Conservation (phyloP, 371 early-diverging fungal species). For the Parasitella parasitica region DNA sequence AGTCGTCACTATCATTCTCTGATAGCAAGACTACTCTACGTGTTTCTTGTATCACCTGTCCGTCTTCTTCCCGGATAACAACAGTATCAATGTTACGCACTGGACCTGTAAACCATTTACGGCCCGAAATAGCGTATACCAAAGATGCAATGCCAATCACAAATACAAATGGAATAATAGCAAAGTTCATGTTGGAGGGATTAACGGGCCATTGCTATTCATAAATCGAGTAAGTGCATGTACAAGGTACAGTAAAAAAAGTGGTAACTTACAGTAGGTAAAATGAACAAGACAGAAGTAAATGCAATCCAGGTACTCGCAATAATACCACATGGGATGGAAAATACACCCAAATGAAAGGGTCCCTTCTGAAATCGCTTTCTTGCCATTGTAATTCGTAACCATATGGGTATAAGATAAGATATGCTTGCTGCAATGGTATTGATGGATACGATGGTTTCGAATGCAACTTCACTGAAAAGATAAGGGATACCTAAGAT, state of each 20-base stretch:
- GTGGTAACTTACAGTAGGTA: constrained; percentile 33
- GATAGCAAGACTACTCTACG: background rate
- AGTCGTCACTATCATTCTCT: constrained; percentile 1
- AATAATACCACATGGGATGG: constrained; percentile 29
- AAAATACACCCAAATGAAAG: constrained; percentile 13
- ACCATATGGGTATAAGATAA: constrained; percentile 66
- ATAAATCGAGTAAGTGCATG: no score
- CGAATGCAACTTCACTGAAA: constrained; percentile 47
- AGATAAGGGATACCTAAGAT: constrained; percentile 46
- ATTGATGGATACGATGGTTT: constrained; percentile 68
- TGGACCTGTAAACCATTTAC: constrained; percentile 65
- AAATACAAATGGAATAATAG: constrained; percentile 38
- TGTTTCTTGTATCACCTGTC: constrained; percentile 13
- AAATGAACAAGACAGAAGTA: constrained; percentile 61
- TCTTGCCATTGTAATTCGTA: constrained; percentile 50
- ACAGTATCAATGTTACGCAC: constrained; percentile 21
- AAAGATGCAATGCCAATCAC: constrained; percentile 44
- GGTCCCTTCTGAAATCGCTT: constrained; percentile 28
- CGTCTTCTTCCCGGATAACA: background rate
- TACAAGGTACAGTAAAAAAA: background rate
- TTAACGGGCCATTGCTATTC: constrained; percentile 52
- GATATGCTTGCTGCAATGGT: constrained; percentile 71
- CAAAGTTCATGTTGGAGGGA: constrained; percentile 60
- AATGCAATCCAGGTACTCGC: constrained; percentile 56
- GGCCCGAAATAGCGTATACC: constrained; percentile 51